Conservation (phyloP, 805 yeast species). For the Myxozyma kluyveri region DNA sequence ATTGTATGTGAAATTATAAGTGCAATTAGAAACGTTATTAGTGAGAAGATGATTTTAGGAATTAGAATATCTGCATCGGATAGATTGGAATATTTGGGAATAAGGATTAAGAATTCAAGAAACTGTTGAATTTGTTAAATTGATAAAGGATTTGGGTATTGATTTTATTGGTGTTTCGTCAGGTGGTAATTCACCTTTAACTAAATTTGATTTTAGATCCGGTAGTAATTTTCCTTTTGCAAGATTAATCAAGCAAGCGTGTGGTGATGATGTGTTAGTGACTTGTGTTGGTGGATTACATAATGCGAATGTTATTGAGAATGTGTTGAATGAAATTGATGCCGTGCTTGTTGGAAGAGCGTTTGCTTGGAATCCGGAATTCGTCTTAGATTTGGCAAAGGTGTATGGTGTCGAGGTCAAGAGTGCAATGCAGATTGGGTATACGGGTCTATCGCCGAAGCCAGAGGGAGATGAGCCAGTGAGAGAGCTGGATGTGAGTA, state of each 20-base stretch:
- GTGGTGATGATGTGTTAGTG: conserved; percentile 47
- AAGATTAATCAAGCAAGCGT: conserved; percentile 43
- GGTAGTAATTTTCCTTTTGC: conserved; percentile 46
- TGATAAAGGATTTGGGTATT: conserved; percentile 39
- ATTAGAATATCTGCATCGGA: conserved; percentile 51
- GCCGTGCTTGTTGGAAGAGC: conserved; percentile 47
- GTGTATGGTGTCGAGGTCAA: conserved; percentile 46
- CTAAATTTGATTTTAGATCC: conserved; percentile 36
- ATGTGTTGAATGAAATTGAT: conserved; percentile 47
- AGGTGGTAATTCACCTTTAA: conserved; percentile 47
- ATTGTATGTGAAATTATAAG: conserved; percentile 52
- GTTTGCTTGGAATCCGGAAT: conserved; percentile 51
- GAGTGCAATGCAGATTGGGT: conserved; percentile 39
- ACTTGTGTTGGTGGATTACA: conserved; percentile 50
- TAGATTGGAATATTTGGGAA: conserved; percentile 30
- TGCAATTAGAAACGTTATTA: conserved; percentile 43
- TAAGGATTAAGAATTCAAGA: conserved; percentile 47
- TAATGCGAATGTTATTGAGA: conserved; percentile 41
- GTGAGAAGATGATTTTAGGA: conserved; percentile 48
- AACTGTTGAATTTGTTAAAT: conserved; percentile 35
- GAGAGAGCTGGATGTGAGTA: too few species aligned
- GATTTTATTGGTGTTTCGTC: conserved; percentile 55
- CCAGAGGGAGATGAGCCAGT: too few species aligned
- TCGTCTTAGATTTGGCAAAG: conserved; percentile 52
- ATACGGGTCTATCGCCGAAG: too few species aligned